phyloP scores from a whole-genome alignment of 352 stramenopile species.

The Thraustochytrium striatum region DNA sequence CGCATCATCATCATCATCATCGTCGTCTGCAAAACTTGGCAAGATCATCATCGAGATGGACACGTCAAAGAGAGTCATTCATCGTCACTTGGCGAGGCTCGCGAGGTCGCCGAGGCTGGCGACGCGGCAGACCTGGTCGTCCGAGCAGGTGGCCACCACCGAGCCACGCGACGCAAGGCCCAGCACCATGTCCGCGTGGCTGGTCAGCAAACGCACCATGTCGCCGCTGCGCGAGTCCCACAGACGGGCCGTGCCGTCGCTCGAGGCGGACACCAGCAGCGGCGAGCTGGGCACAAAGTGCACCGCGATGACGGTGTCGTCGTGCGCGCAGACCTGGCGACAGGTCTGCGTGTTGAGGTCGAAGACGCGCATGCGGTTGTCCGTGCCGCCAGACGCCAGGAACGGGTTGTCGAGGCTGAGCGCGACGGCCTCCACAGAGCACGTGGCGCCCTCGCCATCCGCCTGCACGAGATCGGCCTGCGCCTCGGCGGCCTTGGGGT shows the following conservation, averaged over 20 bases:
- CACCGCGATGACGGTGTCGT: slow-evolving; percentile 79
- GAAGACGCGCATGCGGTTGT: slow-evolving; percentile 91
- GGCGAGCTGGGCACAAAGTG: slow-evolving; percentile 77
- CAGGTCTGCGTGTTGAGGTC: slow-evolving; percentile 74
- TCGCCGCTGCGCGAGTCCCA: slow-evolving; percentile 81
- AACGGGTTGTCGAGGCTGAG: slow-evolving; percentile 79
- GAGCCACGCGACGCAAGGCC: slow-evolving; percentile 63
- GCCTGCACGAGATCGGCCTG: slow-evolving; percentile 26
- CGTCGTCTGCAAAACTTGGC: too few species aligned
- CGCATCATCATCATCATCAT: too few species aligned
- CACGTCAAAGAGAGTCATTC: too few species aligned
- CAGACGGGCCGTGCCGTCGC: slow-evolving; percentile 78
- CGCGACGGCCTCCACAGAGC: slow-evolving; percentile 67
- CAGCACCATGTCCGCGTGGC: slow-evolving; percentile 84
- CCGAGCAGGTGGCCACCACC: slow-evolving; percentile 21
- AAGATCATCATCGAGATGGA: too few species aligned
- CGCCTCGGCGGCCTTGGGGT: slow-evolving; percentile 53
- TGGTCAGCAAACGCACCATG: slow-evolving; percentile 67
- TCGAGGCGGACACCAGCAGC: slow-evolving; percentile 76
- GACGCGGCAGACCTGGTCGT: slow-evolving; percentile 46
- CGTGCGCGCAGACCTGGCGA: slow-evolving; percentile 75
- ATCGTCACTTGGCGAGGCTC: background rate
- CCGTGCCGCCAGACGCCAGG: slow-evolving; percentile 85
- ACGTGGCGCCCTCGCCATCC: slow-evolving; percentile 60
- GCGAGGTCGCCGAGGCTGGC: background rate